phyloP scores from a whole-genome alignment of 2,329 filamentous ascomycete species.

The Ophiocordyceps polyrhachis-furcata region DNA sequence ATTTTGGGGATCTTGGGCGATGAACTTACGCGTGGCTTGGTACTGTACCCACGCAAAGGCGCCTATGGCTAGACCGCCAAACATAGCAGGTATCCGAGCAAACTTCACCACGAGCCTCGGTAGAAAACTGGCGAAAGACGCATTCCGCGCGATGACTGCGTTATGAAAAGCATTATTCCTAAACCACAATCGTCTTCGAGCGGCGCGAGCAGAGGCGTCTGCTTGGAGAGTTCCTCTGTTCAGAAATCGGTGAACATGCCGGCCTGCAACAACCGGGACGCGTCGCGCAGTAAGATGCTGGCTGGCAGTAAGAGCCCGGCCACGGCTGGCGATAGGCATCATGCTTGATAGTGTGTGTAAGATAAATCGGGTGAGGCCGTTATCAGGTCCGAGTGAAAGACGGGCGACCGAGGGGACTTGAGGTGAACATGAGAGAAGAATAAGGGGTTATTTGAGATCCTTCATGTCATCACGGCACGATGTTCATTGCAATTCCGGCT shows the following conservation, averaged over 20 bases:
- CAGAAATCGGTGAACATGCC: constrained; percentile 47
- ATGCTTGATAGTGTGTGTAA: neutral
- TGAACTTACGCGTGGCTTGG: constrained; percentile 60
- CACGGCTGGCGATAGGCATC: constrained; percentile 13
- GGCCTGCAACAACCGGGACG: constrained; percentile 32
- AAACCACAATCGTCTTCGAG: constrained; percentile 54
- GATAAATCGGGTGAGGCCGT: neutral
- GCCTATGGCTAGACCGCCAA: constrained; percentile 74
- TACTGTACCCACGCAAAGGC: constrained; percentile 89
- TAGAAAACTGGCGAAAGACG: constrained; percentile 46
- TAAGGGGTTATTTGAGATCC: neutral
- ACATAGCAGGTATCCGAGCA: constrained; percentile 70
- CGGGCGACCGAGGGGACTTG: neutral
- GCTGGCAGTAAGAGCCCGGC: constrained; percentile 43
- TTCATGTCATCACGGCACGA: neutral
- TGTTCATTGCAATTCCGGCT: neutral
- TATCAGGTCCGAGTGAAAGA: neutral
- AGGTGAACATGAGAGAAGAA: neutral
- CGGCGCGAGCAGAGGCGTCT: constrained; percentile 41
- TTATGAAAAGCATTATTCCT: constrained; percentile 74
- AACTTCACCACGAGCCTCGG: constrained; percentile 88
- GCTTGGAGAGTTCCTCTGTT: constrained; percentile 51
- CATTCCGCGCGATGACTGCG: constrained; percentile 43
- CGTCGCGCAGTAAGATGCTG: constrained; percentile 48
- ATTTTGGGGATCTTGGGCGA: neutral